phyloP scores from a whole-genome alignment of 306 rosid genomes.

The Geum urbanum region DNA sequence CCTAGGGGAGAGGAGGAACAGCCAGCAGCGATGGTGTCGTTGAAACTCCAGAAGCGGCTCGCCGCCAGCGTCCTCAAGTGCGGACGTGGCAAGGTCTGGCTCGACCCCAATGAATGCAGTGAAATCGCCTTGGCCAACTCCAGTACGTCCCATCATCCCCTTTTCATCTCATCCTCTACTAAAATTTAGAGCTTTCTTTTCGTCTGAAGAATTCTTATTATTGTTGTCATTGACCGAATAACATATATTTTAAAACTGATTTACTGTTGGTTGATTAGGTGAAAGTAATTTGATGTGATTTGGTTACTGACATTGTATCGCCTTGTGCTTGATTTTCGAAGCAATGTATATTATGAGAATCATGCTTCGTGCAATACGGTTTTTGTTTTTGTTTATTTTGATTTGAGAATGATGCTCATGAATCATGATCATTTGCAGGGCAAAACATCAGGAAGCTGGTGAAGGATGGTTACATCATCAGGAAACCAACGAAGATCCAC shows the following conservation, averaged over 20 bases:
- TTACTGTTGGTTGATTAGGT: not conserved
- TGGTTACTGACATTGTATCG: not conserved
- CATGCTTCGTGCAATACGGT: not conserved
- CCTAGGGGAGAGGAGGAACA: not conserved
- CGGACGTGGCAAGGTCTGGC: slow-evolving; percentile 93
- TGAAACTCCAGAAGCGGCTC: slow-evolving; percentile 92
- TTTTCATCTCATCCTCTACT: not conserved
- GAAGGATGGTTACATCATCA: slow-evolving; percentile 88
- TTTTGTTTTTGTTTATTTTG: not conserved
- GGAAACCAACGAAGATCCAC: slow-evolving; percentile 96
- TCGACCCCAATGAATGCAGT: slow-evolving; percentile 81
- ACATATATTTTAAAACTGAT: not conserved
- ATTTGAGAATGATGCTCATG: not conserved
- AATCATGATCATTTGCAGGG: slow-evolving; percentile 36
- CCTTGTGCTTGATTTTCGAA: no score
- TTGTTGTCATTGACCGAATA: not conserved
- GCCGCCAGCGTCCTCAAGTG: slow-evolving; percentile 92
- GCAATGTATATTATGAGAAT: no score
- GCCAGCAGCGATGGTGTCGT: slow-evolving; percentile 62
- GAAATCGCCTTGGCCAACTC: slow-evolving; percentile 98
- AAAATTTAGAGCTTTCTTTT: not conserved
- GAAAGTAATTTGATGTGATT: not conserved
- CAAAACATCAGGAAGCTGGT: slow-evolving; percentile 91
- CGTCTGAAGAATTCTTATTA: not conserved
- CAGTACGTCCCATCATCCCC: slow-evolving; percentile 33